phyloP scores from a whole-genome alignment of 495 filamentous ascomycete genomes.

The Aspergillus asperescens region DNA sequence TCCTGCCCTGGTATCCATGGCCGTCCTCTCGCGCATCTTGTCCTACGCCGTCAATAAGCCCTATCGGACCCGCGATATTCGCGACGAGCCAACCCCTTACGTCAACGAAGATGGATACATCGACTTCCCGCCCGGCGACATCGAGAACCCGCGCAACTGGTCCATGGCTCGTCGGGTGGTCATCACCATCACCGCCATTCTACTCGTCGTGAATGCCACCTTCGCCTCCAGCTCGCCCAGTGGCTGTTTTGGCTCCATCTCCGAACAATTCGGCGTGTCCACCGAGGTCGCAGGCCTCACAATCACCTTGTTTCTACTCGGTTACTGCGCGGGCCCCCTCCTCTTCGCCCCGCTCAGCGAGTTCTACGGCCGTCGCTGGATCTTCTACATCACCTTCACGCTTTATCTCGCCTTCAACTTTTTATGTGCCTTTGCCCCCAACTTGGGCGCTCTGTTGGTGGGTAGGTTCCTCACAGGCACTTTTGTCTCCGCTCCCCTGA shows the following conservation, averaged over 20 bases:
- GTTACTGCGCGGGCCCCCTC: conserved; percentile 49
- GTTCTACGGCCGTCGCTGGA: conserved; percentile 54
- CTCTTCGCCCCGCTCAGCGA: conserved; percentile 60
- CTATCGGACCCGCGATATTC: too few relatives aligned
- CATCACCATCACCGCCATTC: conserved; percentile 36
- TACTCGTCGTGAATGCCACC: conserved; percentile 39
- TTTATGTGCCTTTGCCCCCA: conserved; percentile 52
- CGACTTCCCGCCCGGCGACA: conserved; percentile 33
- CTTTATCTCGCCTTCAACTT: conserved; percentile 56
- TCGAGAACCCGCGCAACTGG: conserved; percentile 46
- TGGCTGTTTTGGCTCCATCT: too few relatives aligned
- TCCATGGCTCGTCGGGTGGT: conserved; percentile 44
- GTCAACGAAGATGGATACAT: too few relatives aligned
- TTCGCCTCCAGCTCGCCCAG: conserved; percentile 37
- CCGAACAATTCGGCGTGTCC: conserved; percentile 37
- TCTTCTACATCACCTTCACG: conserved; percentile 56
- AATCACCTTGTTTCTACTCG: conserved; percentile 52
- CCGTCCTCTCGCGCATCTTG: too few relatives aligned
- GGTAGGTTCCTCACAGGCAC: conserved; percentile 69
- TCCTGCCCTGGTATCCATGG: too few relatives aligned
- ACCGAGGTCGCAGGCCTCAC: conserved; percentile 40
- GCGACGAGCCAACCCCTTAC: too few relatives aligned
- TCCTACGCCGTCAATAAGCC: too few relatives aligned
- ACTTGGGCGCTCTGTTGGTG: conserved; percentile 47
- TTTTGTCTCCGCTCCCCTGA: conserved; percentile 67